phyloP scores from a whole-genome alignment of 208 protist genomes.

The Trypanosoma platydactyli region DNA sequence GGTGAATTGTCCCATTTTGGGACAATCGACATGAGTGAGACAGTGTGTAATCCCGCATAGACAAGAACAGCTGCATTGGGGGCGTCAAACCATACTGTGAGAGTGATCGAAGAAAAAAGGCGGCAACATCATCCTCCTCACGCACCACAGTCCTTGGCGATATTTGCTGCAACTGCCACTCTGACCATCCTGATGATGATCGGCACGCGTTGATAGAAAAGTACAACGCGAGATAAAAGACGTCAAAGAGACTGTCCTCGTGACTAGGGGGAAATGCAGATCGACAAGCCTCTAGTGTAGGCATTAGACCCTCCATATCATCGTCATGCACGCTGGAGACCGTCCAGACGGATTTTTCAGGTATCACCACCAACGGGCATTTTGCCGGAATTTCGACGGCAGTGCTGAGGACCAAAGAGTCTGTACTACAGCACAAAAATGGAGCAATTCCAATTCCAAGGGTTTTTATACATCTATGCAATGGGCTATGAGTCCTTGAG shows the following conservation, averaged over 20 bases:
- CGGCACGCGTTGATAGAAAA: constrained; percentile 19
- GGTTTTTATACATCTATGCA: not conserved
- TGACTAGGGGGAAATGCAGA: not conserved
- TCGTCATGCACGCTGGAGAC: constrained; percentile 14
- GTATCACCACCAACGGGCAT: constrained; percentile 9
- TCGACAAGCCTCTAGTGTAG: constrained; percentile 14
- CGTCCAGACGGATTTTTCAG: constrained; percentile 23
- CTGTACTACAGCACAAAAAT: not conserved
- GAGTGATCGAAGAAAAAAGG: constrained; percentile 8
- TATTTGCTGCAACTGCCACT: constrained; percentile 15
- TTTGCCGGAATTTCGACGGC: not conserved
- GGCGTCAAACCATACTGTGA: constrained; percentile 14
- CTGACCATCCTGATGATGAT: constrained; percentile 6
- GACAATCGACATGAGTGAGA: constrained; percentile 20
- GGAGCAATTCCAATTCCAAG: constrained; percentile 20
- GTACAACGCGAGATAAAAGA: constrained; percentile 19
- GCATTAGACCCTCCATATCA: constrained; percentile 27
- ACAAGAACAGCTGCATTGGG: constrained; percentile 12
- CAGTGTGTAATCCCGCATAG: constrained; percentile 17
- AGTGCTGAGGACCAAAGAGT: not conserved
- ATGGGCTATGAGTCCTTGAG: not conserved
- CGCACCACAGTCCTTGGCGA: not conserved
- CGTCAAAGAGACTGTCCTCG: not conserved
- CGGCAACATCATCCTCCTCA: not conserved
- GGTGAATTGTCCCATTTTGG: constrained; percentile 2